A percentile compares a stretch with the other conserved stretches of the same genome.
These are phyloP conservation scores for Penicillium sp. DNA, from an alignment of 2,329 filamentous ascomycete genomes.

Conservation along the genomic window DNA sequence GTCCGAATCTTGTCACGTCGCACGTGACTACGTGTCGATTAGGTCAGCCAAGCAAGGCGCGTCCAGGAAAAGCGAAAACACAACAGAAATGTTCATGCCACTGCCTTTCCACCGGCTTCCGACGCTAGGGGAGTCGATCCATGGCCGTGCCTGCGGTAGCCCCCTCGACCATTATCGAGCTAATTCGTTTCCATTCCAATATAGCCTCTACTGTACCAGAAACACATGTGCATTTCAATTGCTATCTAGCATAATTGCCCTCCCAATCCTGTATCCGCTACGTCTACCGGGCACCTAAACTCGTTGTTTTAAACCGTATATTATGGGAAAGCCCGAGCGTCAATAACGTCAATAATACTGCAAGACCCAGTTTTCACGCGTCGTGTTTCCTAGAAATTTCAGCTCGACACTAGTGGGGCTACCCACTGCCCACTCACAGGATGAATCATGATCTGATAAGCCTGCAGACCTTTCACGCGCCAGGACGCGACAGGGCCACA, in stretches of 20 bases:
- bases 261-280: background rate
- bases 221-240: background rate
- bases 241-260: background rate
- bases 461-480: slow-evolving; percentile 5
- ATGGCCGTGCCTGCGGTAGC: slow-evolving; percentile 20
- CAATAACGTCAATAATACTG: background rate
- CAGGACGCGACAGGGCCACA: slow-evolving; percentile 20
- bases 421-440: background rate
- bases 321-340: background rate
- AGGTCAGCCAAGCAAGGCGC: slow-evolving; percentile 22
- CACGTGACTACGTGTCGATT: slow-evolving; percentile 38
- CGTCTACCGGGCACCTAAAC: background rate
- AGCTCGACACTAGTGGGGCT: slow-evolving; percentile 11
- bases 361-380: slow-evolving; percentile 7
- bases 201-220: background rate
- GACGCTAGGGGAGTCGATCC: slow-evolving; percentile 24
- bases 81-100: slow-evolving; percentile 22
- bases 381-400: slow-evolving; percentile 10
- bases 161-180: slow-evolving; percentile 11
- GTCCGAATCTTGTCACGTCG: slow-evolving; percentile 39
- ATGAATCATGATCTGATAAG: slow-evolving; percentile 25
- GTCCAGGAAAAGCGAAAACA: slow-evolving; percentile 3
- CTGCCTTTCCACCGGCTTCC: slow-evolving; percentile 23
- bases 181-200: background rate
- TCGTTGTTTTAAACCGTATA: background rate